phyloP scores from a whole-genome alignment of 306 rosid genomes.

The Dryas octopetala region DNA sequence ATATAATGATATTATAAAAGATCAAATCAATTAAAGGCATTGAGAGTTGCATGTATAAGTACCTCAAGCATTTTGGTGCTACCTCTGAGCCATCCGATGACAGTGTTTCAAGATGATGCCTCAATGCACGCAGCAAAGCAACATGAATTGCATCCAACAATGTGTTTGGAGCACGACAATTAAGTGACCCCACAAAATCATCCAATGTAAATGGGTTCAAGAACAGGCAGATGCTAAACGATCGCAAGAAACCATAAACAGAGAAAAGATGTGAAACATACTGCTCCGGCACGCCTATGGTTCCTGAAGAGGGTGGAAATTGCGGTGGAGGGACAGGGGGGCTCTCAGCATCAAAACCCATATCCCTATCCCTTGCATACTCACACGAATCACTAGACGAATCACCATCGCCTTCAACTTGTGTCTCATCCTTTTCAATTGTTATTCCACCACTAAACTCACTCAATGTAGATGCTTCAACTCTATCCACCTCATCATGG shows the following conservation, averaged over 20 bases:
- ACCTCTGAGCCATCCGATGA: conserved; percentile 66
- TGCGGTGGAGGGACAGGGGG: conserved; percentile 39
- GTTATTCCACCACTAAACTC: conserved; percentile 33
- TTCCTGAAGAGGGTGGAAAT: conserved; percentile 75
- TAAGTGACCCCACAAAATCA: conserved; percentile 86
- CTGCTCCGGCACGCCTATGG: conserved; percentile 77
- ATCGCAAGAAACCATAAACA: conserved; percentile 79
- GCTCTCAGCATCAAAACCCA: conserved; percentile 34
- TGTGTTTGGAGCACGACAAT: conserved; percentile 51
- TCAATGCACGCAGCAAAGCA: conserved; percentile 67
- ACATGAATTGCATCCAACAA: conserved; percentile 79
- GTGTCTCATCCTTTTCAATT: conserved; percentile 30
- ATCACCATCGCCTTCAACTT: conserved; percentile 41
- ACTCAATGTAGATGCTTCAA: conserved; percentile 32
- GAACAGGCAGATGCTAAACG: conserved; percentile 67
- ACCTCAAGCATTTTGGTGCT: conserved; percentile 83
- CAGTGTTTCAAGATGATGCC: conserved; percentile 62
- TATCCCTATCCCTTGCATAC: conserved; percentile 32
- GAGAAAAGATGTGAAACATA: conserved; percentile 70
- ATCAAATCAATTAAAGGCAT: conserved; percentile 1
- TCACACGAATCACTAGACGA: conserved; percentile 43
- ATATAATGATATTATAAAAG: conserved; percentile 1
- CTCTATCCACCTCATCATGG: conserved; percentile 30
- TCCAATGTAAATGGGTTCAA: conserved; percentile 78
- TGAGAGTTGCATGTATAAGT: conserved; percentile 9